phyloP scores from a whole-genome alignment of 306 rosid genomes.

The Malus fusca region DNA sequence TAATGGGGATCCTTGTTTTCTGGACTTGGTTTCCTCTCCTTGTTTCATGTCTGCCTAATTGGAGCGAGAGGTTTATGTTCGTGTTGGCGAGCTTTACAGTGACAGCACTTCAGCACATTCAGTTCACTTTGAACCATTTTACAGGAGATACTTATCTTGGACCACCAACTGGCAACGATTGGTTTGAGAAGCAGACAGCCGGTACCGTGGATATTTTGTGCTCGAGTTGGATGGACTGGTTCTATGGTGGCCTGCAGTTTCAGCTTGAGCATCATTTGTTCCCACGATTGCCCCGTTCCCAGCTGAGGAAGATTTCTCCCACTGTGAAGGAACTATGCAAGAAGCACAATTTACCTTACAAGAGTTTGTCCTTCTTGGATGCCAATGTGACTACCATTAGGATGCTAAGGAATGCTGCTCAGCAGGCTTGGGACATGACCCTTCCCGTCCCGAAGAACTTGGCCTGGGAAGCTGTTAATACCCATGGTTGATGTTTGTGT shows the following conservation, averaged over 20 bases:
- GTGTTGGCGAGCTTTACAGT: conserved; percentile 47
- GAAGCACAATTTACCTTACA: conserved; percentile 71
- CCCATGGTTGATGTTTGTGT: conserved; percentile 22
- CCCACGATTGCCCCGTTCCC: conserved; percentile 51
- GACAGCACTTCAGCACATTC: conserved; percentile 60
- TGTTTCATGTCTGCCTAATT: conserved; percentile 51
- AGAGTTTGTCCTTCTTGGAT: conserved; percentile 49
- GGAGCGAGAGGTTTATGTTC: conserved; percentile 70
- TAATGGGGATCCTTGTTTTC: conserved; percentile 52
- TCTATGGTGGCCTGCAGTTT: conserved; percentile 68
- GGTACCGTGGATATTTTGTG: conserved; percentile 66
- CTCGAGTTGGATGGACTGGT: conserved; percentile 73
- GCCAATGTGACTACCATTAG: conserved; percentile 50
- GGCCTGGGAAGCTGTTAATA: conserved; percentile 70
- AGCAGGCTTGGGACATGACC: conserved; percentile 36
- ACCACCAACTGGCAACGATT: conserved; percentile 57
- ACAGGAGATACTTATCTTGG: conserved; percentile 56
- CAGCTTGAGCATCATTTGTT: conserved; percentile 52
- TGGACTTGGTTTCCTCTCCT: conserved; percentile 89
- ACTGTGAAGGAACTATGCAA: conserved; percentile 58
- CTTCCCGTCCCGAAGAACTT: conserved; percentile 44
- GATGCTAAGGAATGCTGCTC: conserved; percentile 55
- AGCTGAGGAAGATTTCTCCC: conserved; percentile 61
- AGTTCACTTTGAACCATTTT: conserved; percentile 67
- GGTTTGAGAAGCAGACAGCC: conserved; percentile 64